Conservation (phyloP, 2,329 filamentous ascomycete genomes). For the Endoconidiophora laricicola region DNA sequence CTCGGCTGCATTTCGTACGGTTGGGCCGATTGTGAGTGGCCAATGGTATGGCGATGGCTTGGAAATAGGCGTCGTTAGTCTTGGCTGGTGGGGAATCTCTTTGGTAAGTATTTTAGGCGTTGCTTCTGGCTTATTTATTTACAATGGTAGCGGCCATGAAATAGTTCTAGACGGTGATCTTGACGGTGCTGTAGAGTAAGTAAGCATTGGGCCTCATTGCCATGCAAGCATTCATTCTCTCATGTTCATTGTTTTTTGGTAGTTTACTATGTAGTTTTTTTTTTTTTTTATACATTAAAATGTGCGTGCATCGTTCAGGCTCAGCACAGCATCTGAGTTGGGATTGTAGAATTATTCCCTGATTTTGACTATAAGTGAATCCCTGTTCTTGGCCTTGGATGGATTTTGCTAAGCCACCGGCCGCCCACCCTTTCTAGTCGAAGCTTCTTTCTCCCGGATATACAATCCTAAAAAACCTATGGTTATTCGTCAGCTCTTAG, state of each 20-base stretch:
- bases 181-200: conserved; percentile 14
- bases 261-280: background rate
- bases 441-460: too few relatives aligned
- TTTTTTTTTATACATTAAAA: background rate
- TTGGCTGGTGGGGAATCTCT: conserved; percentile 32
- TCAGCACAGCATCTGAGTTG: too few relatives aligned
- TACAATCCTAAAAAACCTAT: too few relatives aligned
- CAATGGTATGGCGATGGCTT: conserved; percentile 31
- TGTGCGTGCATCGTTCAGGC: background rate
- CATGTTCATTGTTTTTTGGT: background rate
- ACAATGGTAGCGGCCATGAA: conserved; percentile 48
- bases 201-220: background rate
- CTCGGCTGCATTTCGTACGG: conserved; percentile 31
- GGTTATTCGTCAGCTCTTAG: too few relatives aligned
- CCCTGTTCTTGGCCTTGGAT: too few relatives aligned
- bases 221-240: background rate
- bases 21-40: conserved; percentile 33
- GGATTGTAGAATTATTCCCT: too few relatives aligned
- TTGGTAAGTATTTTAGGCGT: conserved; percentile 39
- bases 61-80: conserved; percentile 29
- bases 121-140: conserved; percentile 40
- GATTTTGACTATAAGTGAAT: too few relatives aligned
- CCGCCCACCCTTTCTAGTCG: too few relatives aligned
- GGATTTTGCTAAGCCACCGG: too few relatives aligned
- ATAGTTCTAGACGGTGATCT: conserved; percentile 34